Conservation (phyloP, 805 yeast genomes). For the Brettanomyces sp. region DNA sequence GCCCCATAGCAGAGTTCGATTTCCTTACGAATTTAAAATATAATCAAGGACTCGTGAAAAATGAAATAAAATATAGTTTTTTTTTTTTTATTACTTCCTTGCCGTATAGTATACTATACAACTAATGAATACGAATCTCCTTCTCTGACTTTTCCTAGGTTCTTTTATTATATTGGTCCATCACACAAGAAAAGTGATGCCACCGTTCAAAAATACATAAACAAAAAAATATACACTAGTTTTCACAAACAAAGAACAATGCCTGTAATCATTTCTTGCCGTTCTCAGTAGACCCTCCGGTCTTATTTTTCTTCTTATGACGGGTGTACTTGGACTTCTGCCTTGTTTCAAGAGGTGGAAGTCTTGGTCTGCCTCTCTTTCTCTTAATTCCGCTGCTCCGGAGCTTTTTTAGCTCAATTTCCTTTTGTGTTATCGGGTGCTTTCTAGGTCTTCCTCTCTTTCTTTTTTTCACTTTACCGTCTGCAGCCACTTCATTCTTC, state of each 20-base stretch:
- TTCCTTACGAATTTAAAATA: too few relatives aligned
- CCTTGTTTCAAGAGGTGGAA: constrained; percentile 20
- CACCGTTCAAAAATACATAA: background rate
- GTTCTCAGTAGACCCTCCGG: background rate
- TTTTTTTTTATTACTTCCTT: too few relatives aligned
- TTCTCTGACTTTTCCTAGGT: background rate
- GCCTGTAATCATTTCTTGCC: background rate
- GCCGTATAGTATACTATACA: too few relatives aligned
- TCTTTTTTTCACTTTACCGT: background rate
- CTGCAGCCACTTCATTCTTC: too few relatives aligned
- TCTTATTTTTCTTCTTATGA: background rate
- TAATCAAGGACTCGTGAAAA: too few relatives aligned
- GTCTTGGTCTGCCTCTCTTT: constrained; percentile 21
- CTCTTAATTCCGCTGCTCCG: constrained; percentile 10
- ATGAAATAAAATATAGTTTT: too few relatives aligned
- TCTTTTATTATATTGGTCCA: background rate
- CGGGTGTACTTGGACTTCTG: constrained; percentile 1
- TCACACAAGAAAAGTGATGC: background rate
- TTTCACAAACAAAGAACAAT: too few relatives aligned
- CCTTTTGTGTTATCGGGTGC: background rate
- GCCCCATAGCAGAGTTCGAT: too few relatives aligned
- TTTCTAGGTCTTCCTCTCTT: constrained; percentile 1
- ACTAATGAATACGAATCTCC: too few relatives aligned
- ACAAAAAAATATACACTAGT: too few relatives aligned
- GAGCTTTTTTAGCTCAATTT: background rate